A percentile compares a stretch with the other conserved stretches of the same genome.
Evolutionary conservation across 2,329 filamentous ascomycete species (phyloP).

Genomic region (Epichloe sibirici): DNA sequence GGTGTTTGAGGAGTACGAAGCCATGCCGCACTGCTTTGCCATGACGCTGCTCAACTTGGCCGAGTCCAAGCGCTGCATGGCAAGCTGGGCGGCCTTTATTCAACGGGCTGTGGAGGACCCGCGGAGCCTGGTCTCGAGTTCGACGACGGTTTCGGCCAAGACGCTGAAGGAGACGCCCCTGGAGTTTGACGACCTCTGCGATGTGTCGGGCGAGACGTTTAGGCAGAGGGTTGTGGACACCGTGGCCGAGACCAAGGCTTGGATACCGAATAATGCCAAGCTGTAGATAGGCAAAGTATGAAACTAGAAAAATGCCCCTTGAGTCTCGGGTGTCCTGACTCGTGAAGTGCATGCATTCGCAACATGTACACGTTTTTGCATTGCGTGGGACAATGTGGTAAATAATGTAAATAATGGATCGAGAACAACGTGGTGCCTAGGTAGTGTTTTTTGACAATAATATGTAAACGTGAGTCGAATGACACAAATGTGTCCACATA

Average conservation of each 20-base stretch:
- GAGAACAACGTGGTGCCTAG: no score
- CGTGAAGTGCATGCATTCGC: no score
- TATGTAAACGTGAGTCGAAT: no score
- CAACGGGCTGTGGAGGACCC: slow-evolving; percentile 25
- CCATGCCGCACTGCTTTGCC: slow-evolving; percentile 69
- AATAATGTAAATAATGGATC: no score
- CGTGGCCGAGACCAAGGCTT: slow-evolving; percentile 10
- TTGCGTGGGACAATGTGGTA: no score
- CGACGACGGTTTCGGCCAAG: slow-evolving; percentile 35
- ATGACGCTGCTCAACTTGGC: slow-evolving; percentile 37
- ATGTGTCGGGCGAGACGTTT: slow-evolving; percentile 32
- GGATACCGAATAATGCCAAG: slow-evolving; percentile 14
- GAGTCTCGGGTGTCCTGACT: no score
- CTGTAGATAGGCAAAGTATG: slow-evolving; percentile 10
- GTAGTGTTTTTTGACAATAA: no score
- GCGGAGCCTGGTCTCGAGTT: slow-evolving; percentile 24
- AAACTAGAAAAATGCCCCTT: background rate
- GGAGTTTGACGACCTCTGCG: slow-evolving; percentile 29
- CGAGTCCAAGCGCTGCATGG: slow-evolving; percentile 38
- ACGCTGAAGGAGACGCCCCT: slow-evolving; percentile 36
- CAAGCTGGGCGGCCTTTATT: slow-evolving; percentile 46
- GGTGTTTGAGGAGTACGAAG: slow-evolving; percentile 61
- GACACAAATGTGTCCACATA: no score
- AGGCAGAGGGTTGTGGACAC: slow-evolving; percentile 23
- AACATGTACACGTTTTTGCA: no score